phyloP scores from a whole-genome alignment of 257 asterid genomes.

The Capsicum chinense region DNA sequence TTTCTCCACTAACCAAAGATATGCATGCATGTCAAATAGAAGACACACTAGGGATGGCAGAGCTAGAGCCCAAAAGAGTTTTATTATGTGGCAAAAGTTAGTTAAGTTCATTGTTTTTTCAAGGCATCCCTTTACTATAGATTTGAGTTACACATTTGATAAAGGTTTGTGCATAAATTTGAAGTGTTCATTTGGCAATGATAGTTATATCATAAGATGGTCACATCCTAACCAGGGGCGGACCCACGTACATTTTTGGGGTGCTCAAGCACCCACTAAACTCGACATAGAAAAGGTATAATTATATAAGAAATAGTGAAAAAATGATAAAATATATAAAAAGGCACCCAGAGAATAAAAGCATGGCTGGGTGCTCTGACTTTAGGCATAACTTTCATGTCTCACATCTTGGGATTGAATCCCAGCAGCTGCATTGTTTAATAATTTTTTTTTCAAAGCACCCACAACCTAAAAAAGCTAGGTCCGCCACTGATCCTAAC shows the following conservation, averaged over 20 bases:
- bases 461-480: too few relatives aligned
- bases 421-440: too few relatives aligned
- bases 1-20: neutral
- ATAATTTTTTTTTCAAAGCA: too few relatives aligned
- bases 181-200: constrained; percentile 19
- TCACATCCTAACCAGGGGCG: neutral
- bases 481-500: neutral
- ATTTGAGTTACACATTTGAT: neutral
- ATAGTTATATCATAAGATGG: neutral
- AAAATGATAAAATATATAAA: too few relatives aligned
- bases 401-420: too few relatives aligned
- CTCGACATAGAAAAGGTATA: too few relatives aligned
- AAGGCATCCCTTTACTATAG: neutral
- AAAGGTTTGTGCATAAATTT: neutral
- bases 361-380: too few relatives aligned
- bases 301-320: too few relatives aligned
- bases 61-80: constrained; percentile 28
- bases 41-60: neutral
- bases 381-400: too few relatives aligned
- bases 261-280: too few relatives aligned
- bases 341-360: too few relatives aligned
- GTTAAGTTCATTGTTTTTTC: neutral
- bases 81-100: neutral
- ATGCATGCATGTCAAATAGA: neutral
- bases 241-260: too few relatives aligned